Percentiles rank a stretch among this genome's conserved stretches.
phyloP scores from a whole-genome alignment of 2,329 filamentous ascomycete species.

The Penicillium capsulatum region DNA sequence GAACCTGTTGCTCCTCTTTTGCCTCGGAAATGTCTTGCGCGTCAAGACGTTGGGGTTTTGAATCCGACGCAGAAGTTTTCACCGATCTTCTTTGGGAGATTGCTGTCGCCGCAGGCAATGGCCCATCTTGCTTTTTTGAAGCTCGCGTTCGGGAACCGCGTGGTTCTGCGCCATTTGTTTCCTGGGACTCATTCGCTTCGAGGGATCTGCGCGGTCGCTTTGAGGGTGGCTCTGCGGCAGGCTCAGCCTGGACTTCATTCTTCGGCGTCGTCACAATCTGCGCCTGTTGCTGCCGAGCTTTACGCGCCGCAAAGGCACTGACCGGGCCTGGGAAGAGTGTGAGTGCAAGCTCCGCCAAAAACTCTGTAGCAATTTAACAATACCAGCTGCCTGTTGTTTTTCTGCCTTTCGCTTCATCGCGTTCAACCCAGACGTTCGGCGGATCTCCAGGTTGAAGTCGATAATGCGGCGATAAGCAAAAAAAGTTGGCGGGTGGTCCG shows the following conservation, averaged over 20 bases:
- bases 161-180: slow-evolving; percentile 13
- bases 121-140: slow-evolving; percentile 18
- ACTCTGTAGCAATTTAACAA: not conserved
- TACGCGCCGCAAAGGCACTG: slow-evolving; percentile 43
- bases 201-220: slow-evolving; percentile 34
- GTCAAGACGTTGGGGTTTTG: not conserved
- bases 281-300: slow-evolving; percentile 36
- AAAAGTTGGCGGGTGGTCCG: slow-evolving; percentile 35
- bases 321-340: slow-evolving; percentile 29
- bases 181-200: slow-evolving; percentile 15
- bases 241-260: slow-evolving; percentile 16
- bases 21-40: not conserved
- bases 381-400: slow-evolving; percentile 35
- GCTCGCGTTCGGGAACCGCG: slow-evolving; percentile 17
- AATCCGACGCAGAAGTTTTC: slow-evolving; percentile 6
- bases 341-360: slow-evolving; percentile 7
- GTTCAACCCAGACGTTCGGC: slow-evolving; percentile 1
- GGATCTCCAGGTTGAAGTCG: slow-evolving; percentile 6
- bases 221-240: slow-evolving; percentile 29
- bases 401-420: slow-evolving; percentile 40
- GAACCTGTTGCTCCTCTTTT: slow-evolving; percentile 11
- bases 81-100: slow-evolving; percentile 6
- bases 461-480: slow-evolving; percentile 26
- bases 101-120: slow-evolving; percentile 11
- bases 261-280: slow-evolving; percentile 21